Evolutionary conservation across 2,329 filamentous ascomycete genomes (phyloP), one percentile per base, ranked within the genome.

Genomic region (Lomentospora prolificans): DNA sequence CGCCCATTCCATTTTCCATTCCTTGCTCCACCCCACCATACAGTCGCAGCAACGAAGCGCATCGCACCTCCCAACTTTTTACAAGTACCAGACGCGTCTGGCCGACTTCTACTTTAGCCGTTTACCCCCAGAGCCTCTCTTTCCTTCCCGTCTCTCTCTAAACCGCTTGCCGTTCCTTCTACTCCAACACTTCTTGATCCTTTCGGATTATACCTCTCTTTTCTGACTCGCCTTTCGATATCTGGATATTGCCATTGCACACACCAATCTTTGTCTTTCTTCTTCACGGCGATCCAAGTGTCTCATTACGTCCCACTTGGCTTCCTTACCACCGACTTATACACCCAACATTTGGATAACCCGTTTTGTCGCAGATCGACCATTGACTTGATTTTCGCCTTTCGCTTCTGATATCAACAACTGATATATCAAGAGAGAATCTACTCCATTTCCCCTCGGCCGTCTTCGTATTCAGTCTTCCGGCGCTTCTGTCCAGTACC

Each of bases 101-200:
- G 44, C 44, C 44, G 44, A 48, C 44, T 48, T 46, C 9, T 46
- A 48, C 44, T 48, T 48, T 48, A 48, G 9, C 44, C 44, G 22
- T 48, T 48, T 48, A 48, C 24, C 44, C 44, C 44, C 44, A 48
- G 44, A 48, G 44, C 44, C 44, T 48, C 44, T 48, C 17, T 19
- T 48, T 25, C 44, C 44, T 9, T 48, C 44, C 44, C 44, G 44
- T 48, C 44, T 48, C 22, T 19, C 44, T 48, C 44, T 19, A 5
- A 22, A n/a, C 22, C 44, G 17, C 17, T 22, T 48, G 17, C 44
- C 44, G 44, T 22, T 17, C 44, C 17, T 10, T 48, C 24, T 25
- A n/a, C 22, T 48, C 12, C 44, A 22, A 17, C 24, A 22, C 17
- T 48, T 48, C 44, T 22, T 17, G 44, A 22, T 25, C 19, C 22